Evolutionary conservation across 164 flowering plant genomes (phyloP).

Genomic region (Vitis rupestris): DNA sequence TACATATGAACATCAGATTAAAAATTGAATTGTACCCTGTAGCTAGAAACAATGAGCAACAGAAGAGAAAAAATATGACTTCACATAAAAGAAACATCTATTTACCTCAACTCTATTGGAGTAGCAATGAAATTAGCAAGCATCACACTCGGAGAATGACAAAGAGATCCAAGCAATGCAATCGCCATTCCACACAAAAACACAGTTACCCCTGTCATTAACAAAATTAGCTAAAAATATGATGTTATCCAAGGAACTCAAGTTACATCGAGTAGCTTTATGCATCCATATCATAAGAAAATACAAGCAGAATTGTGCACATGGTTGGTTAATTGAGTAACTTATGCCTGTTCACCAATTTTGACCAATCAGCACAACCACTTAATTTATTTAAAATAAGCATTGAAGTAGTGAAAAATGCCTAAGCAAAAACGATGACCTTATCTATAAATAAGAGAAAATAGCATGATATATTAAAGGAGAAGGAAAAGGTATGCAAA

Average conservation of each 20-base stretch:
- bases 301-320: too few species aligned
- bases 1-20: too few species aligned
- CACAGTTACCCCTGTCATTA: slow-evolving; percentile 73
- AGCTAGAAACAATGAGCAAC: background rate
- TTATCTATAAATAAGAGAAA: too few species aligned
- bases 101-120: slow-evolving; percentile 86
- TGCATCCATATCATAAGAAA: background rate
- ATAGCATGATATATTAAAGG: too few species aligned
- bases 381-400: too few species aligned
- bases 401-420: too few species aligned
- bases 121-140: slow-evolving; percentile 87
- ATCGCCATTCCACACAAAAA: slow-evolving; percentile 90
- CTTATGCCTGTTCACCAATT: too few species aligned
- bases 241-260: background rate
- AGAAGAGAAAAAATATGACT: background rate
- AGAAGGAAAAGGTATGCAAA: too few species aligned
- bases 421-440: too few species aligned
- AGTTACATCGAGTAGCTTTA: background rate
- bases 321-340: too few species aligned
- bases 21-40: too few species aligned
- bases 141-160: slow-evolving; percentile 88
- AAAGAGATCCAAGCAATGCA: slow-evolving; percentile 67
- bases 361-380: too few species aligned
- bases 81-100: background rate
- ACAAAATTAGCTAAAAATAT: slow-evolving; percentile 8